phyloP scores from a whole-genome alignment of 352 stramenopile genomes.

The Thalassiosira hispida region DNA sequence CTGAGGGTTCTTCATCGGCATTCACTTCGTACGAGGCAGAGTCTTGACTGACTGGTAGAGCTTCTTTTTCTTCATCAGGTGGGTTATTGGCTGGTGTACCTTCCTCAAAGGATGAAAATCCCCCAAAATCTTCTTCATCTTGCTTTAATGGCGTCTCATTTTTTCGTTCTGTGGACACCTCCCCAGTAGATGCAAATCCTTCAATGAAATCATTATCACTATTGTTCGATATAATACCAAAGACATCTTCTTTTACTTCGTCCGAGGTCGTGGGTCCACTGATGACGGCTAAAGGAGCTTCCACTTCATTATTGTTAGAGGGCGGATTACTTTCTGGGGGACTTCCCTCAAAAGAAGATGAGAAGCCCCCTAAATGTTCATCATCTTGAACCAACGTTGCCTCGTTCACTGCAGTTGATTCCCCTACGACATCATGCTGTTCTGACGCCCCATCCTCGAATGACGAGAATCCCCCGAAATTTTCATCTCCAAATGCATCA shows the following conservation, averaged over 20 bases:
- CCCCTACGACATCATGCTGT: too few species aligned
- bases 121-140: constrained; percentile 1
- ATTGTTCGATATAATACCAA: background rate
- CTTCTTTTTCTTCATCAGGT: background rate
- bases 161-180: too few species aligned
- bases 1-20: background rate
- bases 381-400: too few species aligned
- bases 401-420: too few species aligned
- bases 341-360: background rate
- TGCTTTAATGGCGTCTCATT: too few species aligned
- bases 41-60: background rate
- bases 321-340: background rate
- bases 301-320: background rate
- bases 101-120: constrained; percentile 10
- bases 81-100: background rate
- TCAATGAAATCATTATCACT: constrained; percentile 6
- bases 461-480: constrained; percentile 14
- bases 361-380: too few species aligned
- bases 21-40: background rate
- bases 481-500: constrained; percentile 4
- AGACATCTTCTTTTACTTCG: background rate
- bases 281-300: background rate
- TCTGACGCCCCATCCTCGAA: too few species aligned
- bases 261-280: background rate
- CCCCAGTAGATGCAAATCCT: constrained; percentile 1